These are phyloP conservation scores for Mortierella claussenii DNA, from an alignment of 192 early-diverging fungal genomes.

Conservation along the genomic window DNA sequence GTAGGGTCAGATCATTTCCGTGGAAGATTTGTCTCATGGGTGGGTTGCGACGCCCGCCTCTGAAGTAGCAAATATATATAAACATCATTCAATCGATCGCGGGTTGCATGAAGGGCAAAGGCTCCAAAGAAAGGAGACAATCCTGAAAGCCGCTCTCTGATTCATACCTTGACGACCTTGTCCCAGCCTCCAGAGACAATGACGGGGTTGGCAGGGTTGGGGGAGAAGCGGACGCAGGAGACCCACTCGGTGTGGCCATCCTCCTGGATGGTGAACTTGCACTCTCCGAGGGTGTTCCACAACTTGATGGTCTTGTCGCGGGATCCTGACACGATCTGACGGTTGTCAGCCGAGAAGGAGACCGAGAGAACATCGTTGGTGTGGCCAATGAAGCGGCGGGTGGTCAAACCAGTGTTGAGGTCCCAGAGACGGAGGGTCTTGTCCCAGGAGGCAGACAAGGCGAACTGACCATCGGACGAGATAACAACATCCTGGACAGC, in stretches of 20 bases:
- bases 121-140: background rate
- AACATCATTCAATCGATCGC: too few species aligned
- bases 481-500: slow-evolving; percentile 98
- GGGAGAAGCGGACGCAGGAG: slow-evolving; percentile 99
- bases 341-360: slow-evolving; percentile 99
- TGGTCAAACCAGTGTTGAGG: slow-evolving; percentile 94
- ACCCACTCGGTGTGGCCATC: slow-evolving; percentile 99
- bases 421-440: slow-evolving; percentile 99
- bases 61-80: slow-evolving; percentile 80
- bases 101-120: background rate
- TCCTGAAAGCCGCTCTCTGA: background rate
- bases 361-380: slow-evolving; percentile 98
- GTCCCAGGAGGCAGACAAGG: slow-evolving; percentile 99
- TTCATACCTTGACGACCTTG: slow-evolving; percentile 98
- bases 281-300: slow-evolving; percentile 99
- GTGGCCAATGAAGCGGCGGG: slow-evolving; percentile 98
- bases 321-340: slow-evolving; percentile 98
- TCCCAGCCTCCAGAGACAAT: slow-evolving; percentile 99
- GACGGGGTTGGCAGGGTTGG: slow-evolving; percentile 98
- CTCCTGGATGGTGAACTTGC: slow-evolving; percentile 98
- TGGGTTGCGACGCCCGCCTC: slow-evolving; percentile 55
- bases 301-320: slow-evolving; percentile 99
- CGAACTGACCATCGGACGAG: slow-evolving; percentile 99
- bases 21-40: slow-evolving; percentile 69
- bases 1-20: slow-evolving; percentile 52